Evolutionary conservation across 2,329 filamentous ascomycete genomes (phyloP).

Genomic region (Ilyonectria destructans): DNA sequence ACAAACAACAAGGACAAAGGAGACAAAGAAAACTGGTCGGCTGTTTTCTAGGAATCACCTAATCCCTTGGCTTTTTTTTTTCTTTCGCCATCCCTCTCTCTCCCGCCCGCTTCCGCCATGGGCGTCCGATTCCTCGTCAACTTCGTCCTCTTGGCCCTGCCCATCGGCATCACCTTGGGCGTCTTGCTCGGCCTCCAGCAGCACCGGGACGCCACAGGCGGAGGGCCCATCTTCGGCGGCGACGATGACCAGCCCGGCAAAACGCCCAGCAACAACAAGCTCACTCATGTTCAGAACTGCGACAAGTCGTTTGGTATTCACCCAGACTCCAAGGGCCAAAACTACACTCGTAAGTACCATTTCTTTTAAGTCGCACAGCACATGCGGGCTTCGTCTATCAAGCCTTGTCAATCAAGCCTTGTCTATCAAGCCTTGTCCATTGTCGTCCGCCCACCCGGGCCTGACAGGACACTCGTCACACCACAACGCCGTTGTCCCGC

Average conservation of each 20-base stretch:
- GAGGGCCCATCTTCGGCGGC: conserved; percentile 61
- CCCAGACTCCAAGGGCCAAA: conserved; percentile 59
- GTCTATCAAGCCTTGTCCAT: background rate
- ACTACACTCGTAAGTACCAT: conserved; percentile 63
- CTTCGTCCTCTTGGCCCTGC: conserved; percentile 65
- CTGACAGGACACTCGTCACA: background rate
- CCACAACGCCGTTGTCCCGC: background rate
- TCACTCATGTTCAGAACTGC: conserved; percentile 42
- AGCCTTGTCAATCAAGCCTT: background rate
- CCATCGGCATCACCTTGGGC: conserved; percentile 65
- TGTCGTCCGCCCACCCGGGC: background rate
- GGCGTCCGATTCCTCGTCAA: conserved; percentile 64
- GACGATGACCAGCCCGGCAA: conserved; percentile 11
- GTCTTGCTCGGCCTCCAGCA: conserved; percentile 66
- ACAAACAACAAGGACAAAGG: background rate
- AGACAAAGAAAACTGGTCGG: background rate
- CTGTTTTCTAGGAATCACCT: no score
- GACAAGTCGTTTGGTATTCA: conserved; percentile 59
- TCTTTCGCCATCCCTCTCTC: background rate
- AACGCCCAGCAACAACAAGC: conserved; percentile 39
- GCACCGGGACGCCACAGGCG: conserved; percentile 60
- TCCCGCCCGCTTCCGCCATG: conserved; percentile 49
- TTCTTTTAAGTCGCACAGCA: background rate
- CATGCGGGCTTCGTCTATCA: background rate
- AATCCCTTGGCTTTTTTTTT: background rate